phyloP scores from a whole-genome alignment of 805 yeast genomes.

The Teunomyces aglyptinius region DNA sequence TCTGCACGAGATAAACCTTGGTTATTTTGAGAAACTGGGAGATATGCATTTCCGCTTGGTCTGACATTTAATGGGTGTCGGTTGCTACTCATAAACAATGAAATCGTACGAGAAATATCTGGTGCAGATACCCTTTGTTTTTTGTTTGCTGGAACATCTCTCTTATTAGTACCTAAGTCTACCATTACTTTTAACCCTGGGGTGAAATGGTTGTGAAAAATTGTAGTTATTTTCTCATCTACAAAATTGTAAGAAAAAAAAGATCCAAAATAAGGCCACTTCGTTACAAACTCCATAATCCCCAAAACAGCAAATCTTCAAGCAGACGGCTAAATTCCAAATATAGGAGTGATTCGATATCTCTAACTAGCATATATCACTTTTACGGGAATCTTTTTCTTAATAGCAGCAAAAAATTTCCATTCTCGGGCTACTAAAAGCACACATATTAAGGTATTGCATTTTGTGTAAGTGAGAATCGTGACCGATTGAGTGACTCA shows the following conservation, averaged over 20 bases:
- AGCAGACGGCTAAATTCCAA: too few species aligned
- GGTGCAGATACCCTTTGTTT: conserved; percentile 3
- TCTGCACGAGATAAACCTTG: conserved; percentile 16
- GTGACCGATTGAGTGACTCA: conserved; percentile 1
- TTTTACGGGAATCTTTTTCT: too few species aligned
- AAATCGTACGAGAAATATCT: conserved; percentile 11
- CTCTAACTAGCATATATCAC: too few species aligned
- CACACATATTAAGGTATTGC: background rate
- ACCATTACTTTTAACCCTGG: background rate
- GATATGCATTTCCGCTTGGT: conserved; percentile 69
- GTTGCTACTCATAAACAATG: conserved; percentile 27
- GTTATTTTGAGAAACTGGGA: conserved; percentile 22
- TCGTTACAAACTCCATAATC: background rate
- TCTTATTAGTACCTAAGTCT: background rate
- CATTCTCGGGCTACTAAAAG: background rate
- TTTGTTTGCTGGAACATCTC: conserved; percentile 1
- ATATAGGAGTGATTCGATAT: too few species aligned
- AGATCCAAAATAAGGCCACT: background rate
- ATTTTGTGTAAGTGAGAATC: background rate
- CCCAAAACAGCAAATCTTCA: too few species aligned
- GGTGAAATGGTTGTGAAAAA: conserved; percentile 1
- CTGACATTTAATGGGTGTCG: conserved; percentile 71
- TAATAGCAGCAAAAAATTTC: background rate
- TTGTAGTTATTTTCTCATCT: background rate
- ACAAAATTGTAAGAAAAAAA: background rate